These are phyloP conservation scores for Mercurialis annua DNA, from an alignment of 345 rosid species.

Conservation along the genomic window DNA sequence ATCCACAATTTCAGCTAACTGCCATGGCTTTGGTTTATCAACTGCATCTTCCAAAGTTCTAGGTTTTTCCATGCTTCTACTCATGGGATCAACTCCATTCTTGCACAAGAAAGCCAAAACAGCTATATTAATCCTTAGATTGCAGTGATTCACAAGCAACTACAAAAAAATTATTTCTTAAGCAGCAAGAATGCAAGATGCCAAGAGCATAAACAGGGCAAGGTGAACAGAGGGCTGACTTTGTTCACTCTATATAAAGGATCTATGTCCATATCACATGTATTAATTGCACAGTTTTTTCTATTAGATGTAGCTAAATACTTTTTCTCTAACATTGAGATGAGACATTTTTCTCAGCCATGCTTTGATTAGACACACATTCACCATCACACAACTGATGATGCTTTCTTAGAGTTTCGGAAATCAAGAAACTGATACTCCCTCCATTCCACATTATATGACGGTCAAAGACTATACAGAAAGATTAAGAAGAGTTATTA, in stretches of 20 bases:
- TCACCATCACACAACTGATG: background rate
- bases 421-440: background rate
- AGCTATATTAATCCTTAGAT: background rate
- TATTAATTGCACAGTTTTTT: background rate
- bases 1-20: constrained; percentile 68
- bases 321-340: background rate
- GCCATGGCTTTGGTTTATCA: constrained; percentile 80
- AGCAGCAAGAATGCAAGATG: constrained; percentile 2
- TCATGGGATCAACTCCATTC: constrained; percentile 85
- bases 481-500: too few relatives aligned
- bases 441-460: too few relatives aligned
- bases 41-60: constrained; percentile 57
- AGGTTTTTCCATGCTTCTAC: constrained; percentile 78
- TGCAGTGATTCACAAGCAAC: constrained; percentile 1
- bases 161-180: background rate
- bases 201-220: constrained; percentile 11
- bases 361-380: background rate
- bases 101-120: constrained; percentile 23
- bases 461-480: too few relatives aligned
- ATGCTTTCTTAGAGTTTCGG: background rate
- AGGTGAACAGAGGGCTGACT: background rate
- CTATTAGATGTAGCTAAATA: background rate
- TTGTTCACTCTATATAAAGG: background rate
- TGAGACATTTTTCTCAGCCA: background rate
- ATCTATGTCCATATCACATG: background rate